phyloP scores from a whole-genome alignment of 148 eudicot species.

The Salicornia ramosissima region DNA sequence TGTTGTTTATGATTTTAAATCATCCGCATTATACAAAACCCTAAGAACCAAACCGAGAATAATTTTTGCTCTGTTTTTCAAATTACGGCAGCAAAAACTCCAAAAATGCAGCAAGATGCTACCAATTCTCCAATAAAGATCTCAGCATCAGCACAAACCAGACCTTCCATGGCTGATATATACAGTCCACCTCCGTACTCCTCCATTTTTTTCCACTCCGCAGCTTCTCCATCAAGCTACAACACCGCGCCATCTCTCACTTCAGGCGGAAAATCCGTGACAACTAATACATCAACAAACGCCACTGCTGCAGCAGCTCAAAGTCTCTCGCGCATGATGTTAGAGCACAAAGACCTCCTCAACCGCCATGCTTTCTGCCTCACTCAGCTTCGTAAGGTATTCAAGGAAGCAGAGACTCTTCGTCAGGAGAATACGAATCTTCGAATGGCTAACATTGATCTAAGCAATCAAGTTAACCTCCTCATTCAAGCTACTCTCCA shows the following conservation, averaged over 20 bases:
- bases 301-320: conserved; percentile 8
- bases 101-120: conserved; percentile 18
- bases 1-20: background rate
- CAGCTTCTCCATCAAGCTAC: conserved; percentile 7
- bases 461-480: conserved; percentile 35
- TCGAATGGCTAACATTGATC: conserved; percentile 40
- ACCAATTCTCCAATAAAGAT: background rate
- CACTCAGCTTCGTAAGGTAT: conserved; percentile 32
- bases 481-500: conserved; percentile 26
- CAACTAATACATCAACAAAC: background rate
- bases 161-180: conserved; percentile 8
- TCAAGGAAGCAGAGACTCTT: conserved; percentile 47
- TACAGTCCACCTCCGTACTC: conserved; percentile 21
- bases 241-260: background rate
- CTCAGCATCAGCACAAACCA: background rate
- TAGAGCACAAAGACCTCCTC: conserved; percentile 39
- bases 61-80: background rate
- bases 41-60: background rate
- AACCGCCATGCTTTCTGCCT: conserved; percentile 35
- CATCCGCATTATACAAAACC: background rate
- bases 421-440: conserved; percentile 72
- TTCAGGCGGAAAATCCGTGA: background rate
- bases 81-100: background rate
- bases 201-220: conserved; percentile 24
- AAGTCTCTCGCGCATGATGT: conserved; percentile 25